These are phyloP conservation scores for Anthracocystis walkeri DNA, from an alignment of 1,284 basidiomycete genomes.

Conservation along the genomic window DNA sequence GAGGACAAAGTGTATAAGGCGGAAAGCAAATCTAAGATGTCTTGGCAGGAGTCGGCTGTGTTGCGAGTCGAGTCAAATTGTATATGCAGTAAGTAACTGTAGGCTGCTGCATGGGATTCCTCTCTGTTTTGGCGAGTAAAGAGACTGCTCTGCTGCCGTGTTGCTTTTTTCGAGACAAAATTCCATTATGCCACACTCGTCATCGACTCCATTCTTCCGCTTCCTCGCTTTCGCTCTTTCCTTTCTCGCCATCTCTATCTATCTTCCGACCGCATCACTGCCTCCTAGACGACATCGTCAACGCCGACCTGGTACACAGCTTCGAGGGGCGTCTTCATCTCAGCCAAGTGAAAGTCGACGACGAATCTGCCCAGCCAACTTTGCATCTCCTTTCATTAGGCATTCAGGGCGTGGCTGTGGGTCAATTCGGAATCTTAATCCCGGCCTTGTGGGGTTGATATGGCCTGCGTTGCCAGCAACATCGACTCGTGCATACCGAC, in stretches of 20 bases:
- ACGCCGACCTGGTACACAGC: not conserved
- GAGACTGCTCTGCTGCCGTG: not conserved
- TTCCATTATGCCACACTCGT: constrained; percentile 13
- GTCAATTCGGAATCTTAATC: not conserved
- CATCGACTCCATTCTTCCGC: constrained; percentile 5
- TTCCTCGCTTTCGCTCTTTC: not conserved
- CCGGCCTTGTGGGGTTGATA: not conserved
- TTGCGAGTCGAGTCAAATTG: too few species aligned
- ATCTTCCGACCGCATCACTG: not conserved
- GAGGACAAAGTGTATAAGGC: too few species aligned
- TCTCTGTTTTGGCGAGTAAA: constrained; percentile 2
- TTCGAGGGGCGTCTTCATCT: not conserved
- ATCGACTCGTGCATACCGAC: not conserved
- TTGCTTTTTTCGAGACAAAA: not conserved
- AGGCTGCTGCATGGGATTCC: not conserved
- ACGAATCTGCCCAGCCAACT: not conserved
- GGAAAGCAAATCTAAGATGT: not conserved
- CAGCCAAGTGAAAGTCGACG: not conserved
- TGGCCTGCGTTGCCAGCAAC: not conserved
- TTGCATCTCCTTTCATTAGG: constrained; percentile 4
- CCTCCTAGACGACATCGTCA: not conserved
- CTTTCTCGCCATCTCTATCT: not conserved
- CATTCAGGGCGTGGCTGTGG: not conserved
- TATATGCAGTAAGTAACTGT: not conserved
- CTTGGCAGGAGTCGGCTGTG: constrained; percentile 10